Evolutionary conservation across 2,329 filamentous ascomycete genomes (phyloP), one percentile per base, ranked within the genome.

Genomic region (Fusarium sp.): DNA sequence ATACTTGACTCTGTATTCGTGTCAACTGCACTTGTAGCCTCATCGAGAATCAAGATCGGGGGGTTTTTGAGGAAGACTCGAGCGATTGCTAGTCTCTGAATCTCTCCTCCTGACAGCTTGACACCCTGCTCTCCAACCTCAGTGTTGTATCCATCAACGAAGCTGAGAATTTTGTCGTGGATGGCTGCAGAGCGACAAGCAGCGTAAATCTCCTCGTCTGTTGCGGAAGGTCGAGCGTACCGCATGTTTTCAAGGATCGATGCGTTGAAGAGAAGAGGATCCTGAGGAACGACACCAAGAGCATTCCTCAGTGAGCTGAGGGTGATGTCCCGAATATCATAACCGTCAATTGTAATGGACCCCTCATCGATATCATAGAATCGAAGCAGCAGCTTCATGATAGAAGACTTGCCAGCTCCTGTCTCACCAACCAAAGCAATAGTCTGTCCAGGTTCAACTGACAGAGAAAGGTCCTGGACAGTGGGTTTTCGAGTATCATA

Each of bases 271-370:
- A 93, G 82, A 0, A 87, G 83, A 0, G 90, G 88, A 69, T 91
- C 89, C 79, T 93, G 89, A 6, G 91, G 91, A 0, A 93, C 91
- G 18, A 92, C 85, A 26, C 90, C 90, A 33, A 93, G 85, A 6
- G 85, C 83, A 26, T 89, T 85, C 15, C 90, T 86, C 6, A 93
- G 82, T 51, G 87, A 90, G 63, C 85, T 83, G 20, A 91, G 82
- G 0, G 87, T 90, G 5, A 93, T 85, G 33, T 88, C 83, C 28
- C 89, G 86, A 33, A 93, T 84, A 69, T 91, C 88, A 73, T 90
- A 87, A 0, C 87, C 89, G 69, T 91, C 89, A 42, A 91, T 88
- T 7, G 80, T 81, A 69, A 91, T 90, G 10, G 82, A 81, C 6
- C 90, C 90, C 6, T 78, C 79, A 1, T 84, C 85, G 6, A 89